Conservation (phyloP, 2,329 filamentous ascomycete genomes). For the Chaetothyriales sp. region DNA sequence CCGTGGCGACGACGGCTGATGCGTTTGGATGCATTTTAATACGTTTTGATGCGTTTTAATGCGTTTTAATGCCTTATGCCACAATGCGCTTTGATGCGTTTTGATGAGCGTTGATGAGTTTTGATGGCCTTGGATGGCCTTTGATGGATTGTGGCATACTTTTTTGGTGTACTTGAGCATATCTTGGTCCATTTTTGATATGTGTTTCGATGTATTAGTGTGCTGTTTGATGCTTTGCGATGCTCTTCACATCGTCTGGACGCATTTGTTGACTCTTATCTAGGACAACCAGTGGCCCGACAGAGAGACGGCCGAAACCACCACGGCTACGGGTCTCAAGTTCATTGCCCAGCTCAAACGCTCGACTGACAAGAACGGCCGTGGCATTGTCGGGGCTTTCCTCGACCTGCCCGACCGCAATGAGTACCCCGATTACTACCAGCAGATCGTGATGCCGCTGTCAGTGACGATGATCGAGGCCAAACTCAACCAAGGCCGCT, state of each 20-base stretch:
- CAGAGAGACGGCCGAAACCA: constrained; percentile 51
- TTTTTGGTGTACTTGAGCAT: no score
- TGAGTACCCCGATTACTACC: constrained; percentile 55
- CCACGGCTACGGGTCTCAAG: constrained; percentile 55
- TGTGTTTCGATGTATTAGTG: not conserved
- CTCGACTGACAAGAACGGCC: constrained; percentile 70
- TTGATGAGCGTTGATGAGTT: not conserved
- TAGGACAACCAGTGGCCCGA: constrained; percentile 19
- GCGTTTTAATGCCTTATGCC: not conserved
- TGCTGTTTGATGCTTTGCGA: not conserved
- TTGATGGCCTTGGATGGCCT: not conserved
- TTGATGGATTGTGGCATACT: not conserved
- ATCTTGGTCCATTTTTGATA: no score
- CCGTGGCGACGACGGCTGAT: not conserved
- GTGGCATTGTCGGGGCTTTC: constrained; percentile 61
- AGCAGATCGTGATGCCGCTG: constrained; percentile 61
- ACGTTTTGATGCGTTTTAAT: not conserved
- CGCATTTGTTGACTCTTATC: not conserved
- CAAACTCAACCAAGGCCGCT: constrained; percentile 56
- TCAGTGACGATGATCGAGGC: constrained; percentile 63
- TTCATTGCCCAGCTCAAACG: constrained; percentile 63
- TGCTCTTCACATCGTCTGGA: no score
- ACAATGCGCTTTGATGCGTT: not conserved
- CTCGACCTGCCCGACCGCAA: constrained; percentile 52
- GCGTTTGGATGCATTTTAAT: not conserved